A percentile compares a stretch with the other conserved stretches of the same genome.
Conservation (phyloP, 2,329 filamentous ascomycete species). For the Cladosporium sp. region DNA sequence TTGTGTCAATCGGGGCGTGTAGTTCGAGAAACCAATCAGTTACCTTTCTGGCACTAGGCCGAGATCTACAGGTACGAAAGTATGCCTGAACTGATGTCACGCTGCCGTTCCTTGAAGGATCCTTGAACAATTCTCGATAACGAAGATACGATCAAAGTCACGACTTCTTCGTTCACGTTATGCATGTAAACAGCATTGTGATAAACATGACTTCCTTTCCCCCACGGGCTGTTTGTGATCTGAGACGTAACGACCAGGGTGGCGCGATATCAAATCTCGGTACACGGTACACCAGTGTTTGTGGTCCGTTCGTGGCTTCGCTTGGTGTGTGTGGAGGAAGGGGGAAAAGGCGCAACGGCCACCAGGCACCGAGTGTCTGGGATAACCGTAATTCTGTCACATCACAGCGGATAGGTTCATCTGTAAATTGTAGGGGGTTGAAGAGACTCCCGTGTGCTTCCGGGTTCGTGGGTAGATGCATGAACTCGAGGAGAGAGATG, state of each 20-base stretch:
- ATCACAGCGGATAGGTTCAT: background rate
- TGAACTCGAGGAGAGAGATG: background rate
- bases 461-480: background rate
- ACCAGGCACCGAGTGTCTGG: background rate
- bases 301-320: background rate
- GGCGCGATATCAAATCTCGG: slow-evolving; percentile 12
- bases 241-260: slow-evolving; percentile 18
- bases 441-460: background rate
- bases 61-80: background rate
- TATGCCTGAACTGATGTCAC: background rate
- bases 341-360: background rate
- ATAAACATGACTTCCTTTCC: background rate
- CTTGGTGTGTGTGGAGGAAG: background rate
- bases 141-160: background rate
- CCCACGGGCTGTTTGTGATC: background rate
- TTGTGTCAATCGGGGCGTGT: background rate
- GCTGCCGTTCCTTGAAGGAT: background rate
- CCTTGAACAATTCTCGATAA: background rate
- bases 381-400: background rate
- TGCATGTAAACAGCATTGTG: background rate
- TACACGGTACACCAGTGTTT: slow-evolving; percentile 8
- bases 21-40: background rate
- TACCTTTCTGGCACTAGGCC: background rate
- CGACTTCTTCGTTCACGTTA: background rate
- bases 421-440: background rate